Evolutionary conservation across 2,329 filamentous ascomycete genomes (phyloP).

Genomic region (Phaeosphaeriaceae sp.): DNA sequence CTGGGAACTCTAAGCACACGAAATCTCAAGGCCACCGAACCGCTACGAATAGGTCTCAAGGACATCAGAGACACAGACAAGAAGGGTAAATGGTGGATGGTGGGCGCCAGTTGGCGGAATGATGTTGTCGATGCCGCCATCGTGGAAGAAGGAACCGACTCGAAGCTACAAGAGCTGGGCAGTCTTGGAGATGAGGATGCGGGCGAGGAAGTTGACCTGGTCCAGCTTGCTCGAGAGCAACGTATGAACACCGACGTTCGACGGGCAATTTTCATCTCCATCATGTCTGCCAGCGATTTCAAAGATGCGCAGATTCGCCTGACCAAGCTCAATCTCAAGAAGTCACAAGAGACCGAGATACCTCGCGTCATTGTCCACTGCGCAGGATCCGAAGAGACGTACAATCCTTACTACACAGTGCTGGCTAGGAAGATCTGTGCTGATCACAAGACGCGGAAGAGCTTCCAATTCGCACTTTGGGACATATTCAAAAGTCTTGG

Average conservation of each 20-base stretch:
- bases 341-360: conserved; percentile 84
- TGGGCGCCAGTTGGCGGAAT: conserved; percentile 86
- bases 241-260: conserved; percentile 88
- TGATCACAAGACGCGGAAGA: conserved; percentile 77
- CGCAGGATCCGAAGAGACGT: conserved; percentile 78
- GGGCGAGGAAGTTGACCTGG: conserved; percentile 65
- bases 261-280: conserved; percentile 88
- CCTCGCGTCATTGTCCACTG: conserved; percentile 88
- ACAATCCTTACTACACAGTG: conserved; percentile 93
- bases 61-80: conserved; percentile 86
- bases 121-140: conserved; percentile 44
- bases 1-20: conserved; percentile 77
- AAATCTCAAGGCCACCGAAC: conserved; percentile 76
- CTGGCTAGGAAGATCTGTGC: conserved; percentile 80
- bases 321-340: conserved; percentile 83
- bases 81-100: conserved; percentile 97
- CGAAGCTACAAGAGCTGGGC: conserved; percentile 10
- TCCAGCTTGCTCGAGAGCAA: conserved; percentile 76
- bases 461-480: conserved; percentile 88
- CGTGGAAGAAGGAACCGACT: conserved; percentile 45
- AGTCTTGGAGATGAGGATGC: conserved; percentile 24
- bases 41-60: conserved; percentile 78
- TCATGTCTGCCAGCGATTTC: conserved; percentile 84
- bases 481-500: conserved; percentile 84
- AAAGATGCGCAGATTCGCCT: conserved; percentile 84